Percentiles rank a stretch among this genome's conserved stretches.
Evolutionary conservation across 163 green algal genomes (phyloP).

Genomic region (Trebouxiophyceae sp.): DNA sequence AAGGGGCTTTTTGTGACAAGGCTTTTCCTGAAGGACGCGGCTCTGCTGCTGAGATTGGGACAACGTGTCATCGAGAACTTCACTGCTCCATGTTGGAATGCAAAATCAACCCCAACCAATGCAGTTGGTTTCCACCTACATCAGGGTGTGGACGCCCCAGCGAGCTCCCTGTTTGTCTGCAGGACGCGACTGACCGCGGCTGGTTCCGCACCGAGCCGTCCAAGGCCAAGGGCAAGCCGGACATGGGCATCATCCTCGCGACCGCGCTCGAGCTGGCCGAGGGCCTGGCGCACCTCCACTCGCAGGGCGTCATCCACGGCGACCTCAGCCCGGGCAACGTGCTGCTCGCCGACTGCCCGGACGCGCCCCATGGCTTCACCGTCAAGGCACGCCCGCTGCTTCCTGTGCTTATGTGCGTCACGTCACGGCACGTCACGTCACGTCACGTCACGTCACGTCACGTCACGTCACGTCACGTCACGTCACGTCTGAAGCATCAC

Average conservation of each 20-base stretch:
- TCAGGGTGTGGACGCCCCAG: too few relatives aligned
- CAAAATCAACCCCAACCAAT: too few relatives aligned
- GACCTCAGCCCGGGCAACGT: slow-evolving; percentile 61
- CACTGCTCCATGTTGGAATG: too few relatives aligned
- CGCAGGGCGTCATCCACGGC: slow-evolving; percentile 40
- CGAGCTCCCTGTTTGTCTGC: too few relatives aligned
- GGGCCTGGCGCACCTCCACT: slow-evolving; percentile 59
- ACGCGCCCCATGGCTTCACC: slow-evolving; percentile 42
- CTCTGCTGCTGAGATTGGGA: too few relatives aligned
- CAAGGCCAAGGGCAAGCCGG: slow-evolving; percentile 3
- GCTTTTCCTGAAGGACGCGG: too few relatives aligned
- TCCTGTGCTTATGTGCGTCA: neutral
- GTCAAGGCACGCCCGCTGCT: slow-evolving; percentile 31
- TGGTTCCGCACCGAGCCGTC: slow-evolving; percentile 3
- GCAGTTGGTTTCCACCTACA: too few relatives aligned
- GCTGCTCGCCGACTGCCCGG: slow-evolving; percentile 33
- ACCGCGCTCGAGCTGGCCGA: slow-evolving; percentile 44
- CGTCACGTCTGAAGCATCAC: too few relatives aligned
- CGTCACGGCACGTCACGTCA: neutral
- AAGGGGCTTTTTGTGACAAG: too few relatives aligned
- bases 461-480: too few relatives aligned
- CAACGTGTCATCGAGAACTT: too few relatives aligned
- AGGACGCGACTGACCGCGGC: neutral
- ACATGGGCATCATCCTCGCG: slow-evolving; percentile 25
- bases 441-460: neutral